Percentiles rank a stretch among this genome's conserved stretches.
Conservation (phyloP, 1,284 basidiomycete genomes). For the Cutaneotrichosporon dermatis region DNA sequence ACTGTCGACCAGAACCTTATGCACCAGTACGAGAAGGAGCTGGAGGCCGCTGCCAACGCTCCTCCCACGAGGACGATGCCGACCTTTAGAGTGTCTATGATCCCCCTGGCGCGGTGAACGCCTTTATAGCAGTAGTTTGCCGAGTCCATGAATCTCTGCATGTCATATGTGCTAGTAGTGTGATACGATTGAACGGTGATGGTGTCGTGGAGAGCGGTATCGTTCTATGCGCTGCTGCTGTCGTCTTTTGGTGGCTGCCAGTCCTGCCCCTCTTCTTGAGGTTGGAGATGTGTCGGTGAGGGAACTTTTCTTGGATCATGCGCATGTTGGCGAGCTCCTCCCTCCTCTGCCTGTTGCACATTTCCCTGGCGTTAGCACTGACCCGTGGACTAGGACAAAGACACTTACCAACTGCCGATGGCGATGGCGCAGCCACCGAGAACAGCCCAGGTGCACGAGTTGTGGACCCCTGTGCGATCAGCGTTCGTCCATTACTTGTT, state of each 20-base stretch:
- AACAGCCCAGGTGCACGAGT: constrained; percentile 44
- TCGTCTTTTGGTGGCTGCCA: constrained; percentile 6
- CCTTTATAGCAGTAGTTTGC: constrained; percentile 13
- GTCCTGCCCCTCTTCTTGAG: constrained; percentile 24
- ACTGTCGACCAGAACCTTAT: constrained; percentile 67
- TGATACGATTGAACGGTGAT: constrained; percentile 1
- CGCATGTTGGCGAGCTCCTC: constrained; percentile 44
- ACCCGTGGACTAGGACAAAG: no score
- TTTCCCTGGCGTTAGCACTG: constrained; percentile 30
- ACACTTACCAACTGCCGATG: constrained; percentile 35
- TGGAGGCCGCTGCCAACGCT: constrained; percentile 58
- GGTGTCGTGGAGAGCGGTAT: background rate
- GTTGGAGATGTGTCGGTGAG: constrained; percentile 46
- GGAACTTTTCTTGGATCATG: constrained; percentile 43
- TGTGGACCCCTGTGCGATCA: background rate
- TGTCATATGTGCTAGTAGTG: constrained; percentile 12
- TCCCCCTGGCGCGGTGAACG: constrained; percentile 2
- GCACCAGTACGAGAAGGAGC: constrained; percentile 77
- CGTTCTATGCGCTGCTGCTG: background rate
- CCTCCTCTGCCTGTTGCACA: constrained; percentile 38
- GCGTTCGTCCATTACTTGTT: background rate
- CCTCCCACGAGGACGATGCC: constrained; percentile 50
- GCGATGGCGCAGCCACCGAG: constrained; percentile 20
- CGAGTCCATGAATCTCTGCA: constrained; percentile 26
- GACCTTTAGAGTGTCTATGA: constrained; percentile 36